Base-by-base conservation (phyloP, 2,329 filamentous ascomycete genomes). In the Dothideomycetes sp. region DNA sequence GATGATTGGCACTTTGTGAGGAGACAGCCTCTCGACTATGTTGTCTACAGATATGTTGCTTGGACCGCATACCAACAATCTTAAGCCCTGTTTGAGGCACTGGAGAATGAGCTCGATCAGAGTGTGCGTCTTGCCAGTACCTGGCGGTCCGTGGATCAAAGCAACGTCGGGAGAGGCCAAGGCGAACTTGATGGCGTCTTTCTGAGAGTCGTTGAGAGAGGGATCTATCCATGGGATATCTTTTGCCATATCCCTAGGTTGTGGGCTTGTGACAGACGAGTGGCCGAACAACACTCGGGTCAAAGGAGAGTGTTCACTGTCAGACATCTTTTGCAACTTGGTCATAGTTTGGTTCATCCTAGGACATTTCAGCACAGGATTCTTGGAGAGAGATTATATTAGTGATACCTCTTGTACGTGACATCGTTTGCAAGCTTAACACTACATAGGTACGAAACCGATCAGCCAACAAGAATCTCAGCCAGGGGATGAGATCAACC, bases 11-110 rank as follows among this genome's bases (percentile, higher is more conserved):
- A 95, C 71, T 54, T 86, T 87, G 60, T 88, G 83, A 0, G 84
- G 78, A 2, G 87, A 78, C 2, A 96, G 73, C 6, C 91, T 79
- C 63, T 98, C 91, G 7, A 95, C 88, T 44, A 98, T 94, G 56
- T 98, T 98, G 71, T 98, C 91, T 1, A 98, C 91, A 0, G 86
- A 91, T 51, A 98, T 88, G 58, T 98, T 98, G 20, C 86, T 94
- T 0, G 91, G 91, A 0, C 89, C 91, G 54, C 91, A 96, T n/a
- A 96, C 89, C 2, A 96, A 71, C 9, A 96, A 70, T 1, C 87
- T 77, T 40, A 80, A 72, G 23, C 78, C 74, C 17, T 76, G 75
- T 55, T 80, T 80, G 41, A 93, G 69, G 51, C 96, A 68, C 56
- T 98, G 91, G n/a, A 93, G 70, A 46, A 98, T 94, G 10, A 98